Conservation (phyloP, 2,329 filamentous ascomycete genomes). For the Cadophora sp. region DNA sequence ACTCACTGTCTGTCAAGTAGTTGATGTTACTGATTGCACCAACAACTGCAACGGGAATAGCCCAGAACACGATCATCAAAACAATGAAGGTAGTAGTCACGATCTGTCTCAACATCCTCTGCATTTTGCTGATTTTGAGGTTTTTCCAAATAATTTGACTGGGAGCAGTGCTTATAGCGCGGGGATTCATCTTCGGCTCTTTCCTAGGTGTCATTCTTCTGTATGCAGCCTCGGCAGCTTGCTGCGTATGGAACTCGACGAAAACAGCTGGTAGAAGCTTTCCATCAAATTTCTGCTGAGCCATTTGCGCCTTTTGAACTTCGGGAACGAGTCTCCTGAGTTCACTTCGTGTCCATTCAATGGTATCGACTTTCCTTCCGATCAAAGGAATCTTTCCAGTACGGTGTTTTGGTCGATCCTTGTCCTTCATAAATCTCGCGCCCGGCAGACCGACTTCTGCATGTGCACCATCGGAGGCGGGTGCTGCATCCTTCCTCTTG, state of each 20-base stretch:
- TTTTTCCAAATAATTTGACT: conserved; percentile 88
- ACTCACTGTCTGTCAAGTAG: conserved; percentile 59
- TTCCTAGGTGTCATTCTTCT: conserved; percentile 86
- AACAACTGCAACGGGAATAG: conserved; percentile 75
- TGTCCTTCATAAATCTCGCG: conserved; percentile 73
- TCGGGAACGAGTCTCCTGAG: conserved; percentile 76
- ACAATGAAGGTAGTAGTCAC: conserved; percentile 72
- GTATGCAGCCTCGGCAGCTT: conserved; percentile 82
- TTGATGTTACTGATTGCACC: conserved; percentile 86
- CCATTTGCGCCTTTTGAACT: conserved; percentile 70
- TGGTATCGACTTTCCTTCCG: conserved; percentile 91
- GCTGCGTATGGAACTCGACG: conserved; percentile 83
- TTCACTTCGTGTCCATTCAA: conserved; percentile 84
- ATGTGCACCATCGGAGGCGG: conserved; percentile 54
- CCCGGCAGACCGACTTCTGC: conserved; percentile 73
- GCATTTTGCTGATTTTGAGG: conserved; percentile 82
- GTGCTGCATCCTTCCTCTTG: conserved; percentile 54
- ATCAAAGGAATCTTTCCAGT: conserved; percentile 72
- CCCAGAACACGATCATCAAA: conserved; percentile 86
- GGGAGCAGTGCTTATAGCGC: conserved; percentile 81
- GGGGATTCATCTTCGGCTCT: conserved; percentile 79
- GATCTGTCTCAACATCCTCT: conserved; percentile 74
- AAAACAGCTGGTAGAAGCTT: conserved; percentile 73
- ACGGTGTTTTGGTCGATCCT: conserved; percentile 78
- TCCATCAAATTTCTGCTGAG: conserved; percentile 68